Evolutionary conservation across 345 rosid species (phyloP).

Genomic region (Cochlearia excelsa): DNA sequence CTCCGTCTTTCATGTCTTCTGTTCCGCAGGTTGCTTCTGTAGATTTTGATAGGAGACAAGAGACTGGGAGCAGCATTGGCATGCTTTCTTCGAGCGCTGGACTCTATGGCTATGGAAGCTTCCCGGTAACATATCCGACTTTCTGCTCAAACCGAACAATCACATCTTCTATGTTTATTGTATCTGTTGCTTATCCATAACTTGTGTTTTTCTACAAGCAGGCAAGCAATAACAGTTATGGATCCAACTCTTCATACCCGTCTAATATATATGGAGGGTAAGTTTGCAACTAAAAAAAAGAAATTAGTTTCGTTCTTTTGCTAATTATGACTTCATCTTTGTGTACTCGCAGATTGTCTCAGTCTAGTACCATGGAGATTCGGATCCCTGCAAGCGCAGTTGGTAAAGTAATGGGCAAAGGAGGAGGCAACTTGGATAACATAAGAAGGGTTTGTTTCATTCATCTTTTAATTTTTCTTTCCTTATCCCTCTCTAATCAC

Average conservation of each 20-base stretch:
- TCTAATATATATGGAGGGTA: slow-evolving; percentile 78
- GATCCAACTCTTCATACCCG: slow-evolving; percentile 63
- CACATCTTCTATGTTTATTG: not conserved
- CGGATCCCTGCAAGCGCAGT: slow-evolving; percentile 82
- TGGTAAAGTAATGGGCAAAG: slow-evolving; percentile 90
- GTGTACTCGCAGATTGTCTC: slow-evolving; percentile 47
- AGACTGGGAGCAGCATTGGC: slow-evolving; percentile 56
- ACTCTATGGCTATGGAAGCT: slow-evolving; percentile 72
- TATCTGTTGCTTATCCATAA: slow-evolving; percentile 4
- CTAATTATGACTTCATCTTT: slow-evolving; percentile 15
- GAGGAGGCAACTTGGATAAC: slow-evolving; percentile 82
- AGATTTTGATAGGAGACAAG: slow-evolving; percentile 77
- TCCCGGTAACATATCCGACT: slow-evolving; percentile 45
- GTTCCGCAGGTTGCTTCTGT: slow-evolving; percentile 59
- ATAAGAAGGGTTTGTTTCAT: slow-evolving; percentile 67
- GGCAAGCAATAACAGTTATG: slow-evolving; percentile 64
- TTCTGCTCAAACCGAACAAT: not conserved
- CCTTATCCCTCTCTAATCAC: slow-evolving; percentile 14
- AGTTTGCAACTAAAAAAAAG: slow-evolving; percentile 24
- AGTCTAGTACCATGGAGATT: slow-evolving; percentile 62
- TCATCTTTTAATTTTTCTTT: slow-evolving; percentile 1
- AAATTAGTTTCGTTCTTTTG: not conserved
- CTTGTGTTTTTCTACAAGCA: slow-evolving; percentile 17
- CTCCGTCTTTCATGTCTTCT: slow-evolving; percentile 64
- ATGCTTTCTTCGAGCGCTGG: slow-evolving; percentile 62